These are phyloP conservation scores for Coemansia sp. DNA, from an alignment of 192 early-diverging fungal genomes.

Conservation along the genomic window DNA sequence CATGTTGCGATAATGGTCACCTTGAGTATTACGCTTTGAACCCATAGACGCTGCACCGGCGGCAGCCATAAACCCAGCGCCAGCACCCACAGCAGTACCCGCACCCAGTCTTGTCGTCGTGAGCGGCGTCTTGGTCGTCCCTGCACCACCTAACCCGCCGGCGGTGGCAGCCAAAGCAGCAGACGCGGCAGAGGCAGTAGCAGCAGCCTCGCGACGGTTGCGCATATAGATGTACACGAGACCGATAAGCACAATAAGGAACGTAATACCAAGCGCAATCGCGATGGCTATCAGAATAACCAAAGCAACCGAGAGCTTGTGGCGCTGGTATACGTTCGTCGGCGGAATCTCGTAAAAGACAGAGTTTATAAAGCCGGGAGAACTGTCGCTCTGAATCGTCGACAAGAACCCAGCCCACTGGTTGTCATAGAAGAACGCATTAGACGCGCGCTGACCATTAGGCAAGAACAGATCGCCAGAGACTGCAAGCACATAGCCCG, in stretches of 20 bases:
- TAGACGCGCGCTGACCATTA: slow-evolving; percentile 29
- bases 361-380: slow-evolving; percentile 33
- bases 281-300: slow-evolving; percentile 70
- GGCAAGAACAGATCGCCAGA: slow-evolving; percentile 40
- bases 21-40: slow-evolving; percentile 12
- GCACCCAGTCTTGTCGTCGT: slow-evolving; percentile 12
- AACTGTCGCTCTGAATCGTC: slow-evolving; percentile 40
- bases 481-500: slow-evolving; percentile 40
- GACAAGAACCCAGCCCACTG: slow-evolving; percentile 50
- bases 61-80: slow-evolving; percentile 17
- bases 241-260: slow-evolving; percentile 60
- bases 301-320: slow-evolving; percentile 54
- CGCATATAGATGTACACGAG: slow-evolving; percentile 57
- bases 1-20: slow-evolving; percentile 10
- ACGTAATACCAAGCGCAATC: slow-evolving; percentile 63
- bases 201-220: slow-evolving; percentile 51
- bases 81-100: not conserved
- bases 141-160: slow-evolving; percentile 13
- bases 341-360: slow-evolving; percentile 51
- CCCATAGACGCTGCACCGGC: slow-evolving; percentile 21
- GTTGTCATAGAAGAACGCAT: slow-evolving; percentile 43
- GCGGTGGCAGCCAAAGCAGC: slow-evolving; percentile 45
- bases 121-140: slow-evolving; percentile 27
- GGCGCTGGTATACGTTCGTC: slow-evolving; percentile 43
- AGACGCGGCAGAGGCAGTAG: slow-evolving; percentile 49